These are phyloP conservation scores for Aspergillus versicolor DNA, from an alignment of 2,329 filamentous ascomycete genomes.

Conservation along the genomic window DNA sequence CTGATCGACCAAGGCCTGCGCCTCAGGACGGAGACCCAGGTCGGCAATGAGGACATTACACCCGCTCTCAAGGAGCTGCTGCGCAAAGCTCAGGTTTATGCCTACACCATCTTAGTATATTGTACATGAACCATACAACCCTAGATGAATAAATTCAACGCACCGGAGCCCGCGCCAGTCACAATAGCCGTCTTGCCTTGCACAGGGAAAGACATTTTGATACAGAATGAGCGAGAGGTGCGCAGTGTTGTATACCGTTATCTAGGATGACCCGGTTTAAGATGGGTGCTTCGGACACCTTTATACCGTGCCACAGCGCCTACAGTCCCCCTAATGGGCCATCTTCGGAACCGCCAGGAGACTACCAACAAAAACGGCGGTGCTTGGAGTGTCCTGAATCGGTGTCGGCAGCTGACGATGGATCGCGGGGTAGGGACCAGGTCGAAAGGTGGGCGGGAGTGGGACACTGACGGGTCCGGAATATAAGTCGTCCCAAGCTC, in stretches of 20 bases:
- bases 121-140: not conserved
- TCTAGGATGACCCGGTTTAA: too few relatives aligned
- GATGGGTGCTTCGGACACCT: not conserved
- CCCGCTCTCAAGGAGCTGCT: conserved; percentile 43
- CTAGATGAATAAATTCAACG: conserved; percentile 11
- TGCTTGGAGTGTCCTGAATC: not conserved
- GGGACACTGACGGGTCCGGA: not conserved
- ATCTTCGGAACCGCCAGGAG: not conserved
- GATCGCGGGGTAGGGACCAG: not conserved
- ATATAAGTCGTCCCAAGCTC: not conserved
- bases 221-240: too few relatives aligned
- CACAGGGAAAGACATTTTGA: conserved; percentile 40
- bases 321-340: not conserved
- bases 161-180: conserved; percentile 56
- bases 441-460: not conserved
- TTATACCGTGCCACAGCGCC: not conserved
- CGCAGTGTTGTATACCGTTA: not conserved
- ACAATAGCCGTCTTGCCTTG: conserved; percentile 53
- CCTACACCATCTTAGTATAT: conserved; percentile 27
- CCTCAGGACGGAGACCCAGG: conserved; percentile 46
- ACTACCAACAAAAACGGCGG: not conserved
- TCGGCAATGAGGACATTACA: conserved; percentile 50
- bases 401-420: not conserved
- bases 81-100: conserved; percentile 48
- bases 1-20: conserved; percentile 40